phyloP scores from a whole-genome alignment of 1,284 basidiomycete species.

The Cystobasidium sp. region DNA sequence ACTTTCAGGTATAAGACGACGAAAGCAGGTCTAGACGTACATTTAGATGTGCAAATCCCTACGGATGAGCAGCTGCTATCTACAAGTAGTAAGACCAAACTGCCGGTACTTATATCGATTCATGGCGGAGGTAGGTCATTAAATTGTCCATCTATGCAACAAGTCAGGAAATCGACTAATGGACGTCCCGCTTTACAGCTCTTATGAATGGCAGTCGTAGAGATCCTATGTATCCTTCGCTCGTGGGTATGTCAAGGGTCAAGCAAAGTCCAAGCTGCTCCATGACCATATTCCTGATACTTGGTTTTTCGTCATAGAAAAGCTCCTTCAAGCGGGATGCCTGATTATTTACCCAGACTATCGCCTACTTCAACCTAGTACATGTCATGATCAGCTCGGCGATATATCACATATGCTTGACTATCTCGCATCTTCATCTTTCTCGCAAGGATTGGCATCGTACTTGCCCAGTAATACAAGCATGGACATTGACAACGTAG shows the following conservation, averaged over 20 bases:
- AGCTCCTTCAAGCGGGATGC: not conserved
- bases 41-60: constrained; percentile 12
- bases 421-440: not conserved
- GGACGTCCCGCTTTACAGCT: not conserved
- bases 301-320: not conserved
- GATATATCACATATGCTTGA: not conserved
- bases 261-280: not conserved
- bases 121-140: constrained; percentile 10
- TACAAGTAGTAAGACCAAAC: not conserved
- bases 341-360: constrained; percentile 19
- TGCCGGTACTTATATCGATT: constrained; percentile 4
- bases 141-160: not conserved
- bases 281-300: not conserved
- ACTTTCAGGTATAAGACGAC: not conserved
- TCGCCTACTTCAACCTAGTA: constrained; percentile 14
- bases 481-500: not conserved
- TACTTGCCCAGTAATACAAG: too few species aligned
- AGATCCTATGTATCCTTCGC: constrained; percentile 9
- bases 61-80: not conserved
- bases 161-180: not conserved
- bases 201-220: constrained; percentile 6
- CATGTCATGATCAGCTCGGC: constrained; percentile 2
- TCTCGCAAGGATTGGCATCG: not conserved
- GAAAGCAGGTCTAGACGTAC: not conserved
- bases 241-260: not conserved